Conservation (phyloP, 2,329 filamentous ascomycete species). For the Hypoxylon sp. region DNA sequence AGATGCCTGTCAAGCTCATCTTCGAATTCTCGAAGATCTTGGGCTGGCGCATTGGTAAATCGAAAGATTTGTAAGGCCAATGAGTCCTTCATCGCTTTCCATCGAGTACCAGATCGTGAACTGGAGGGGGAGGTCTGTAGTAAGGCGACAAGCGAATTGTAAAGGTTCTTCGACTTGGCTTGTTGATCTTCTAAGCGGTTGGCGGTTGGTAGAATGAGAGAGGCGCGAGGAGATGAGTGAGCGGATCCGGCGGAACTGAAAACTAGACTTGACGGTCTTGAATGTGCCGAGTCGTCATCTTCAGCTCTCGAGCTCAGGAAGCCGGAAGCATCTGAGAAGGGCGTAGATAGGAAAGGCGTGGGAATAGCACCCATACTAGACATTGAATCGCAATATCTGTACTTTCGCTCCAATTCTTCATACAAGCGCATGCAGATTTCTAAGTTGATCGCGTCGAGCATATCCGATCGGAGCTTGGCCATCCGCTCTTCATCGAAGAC, state of each 20-base stretch:
- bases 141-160: constrained; percentile 68
- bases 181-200: constrained; percentile 59
- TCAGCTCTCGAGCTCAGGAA: constrained; percentile 48
- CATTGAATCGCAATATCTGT: constrained; percentile 55
- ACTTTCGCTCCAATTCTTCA: constrained; percentile 66
- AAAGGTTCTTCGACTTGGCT: constrained; percentile 64
- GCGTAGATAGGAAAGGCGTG: constrained; percentile 47
- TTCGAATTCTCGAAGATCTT: constrained; percentile 65
- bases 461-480: constrained; percentile 71
- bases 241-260: constrained; percentile 66
- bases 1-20: constrained; percentile 64
- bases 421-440: constrained; percentile 75
- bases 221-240: constrained; percentile 67
- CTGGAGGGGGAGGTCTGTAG: constrained; percentile 66
- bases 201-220: constrained; percentile 57
- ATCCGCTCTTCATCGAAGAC: constrained; percentile 76
- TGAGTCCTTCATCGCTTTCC: constrained; percentile 67
- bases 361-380: constrained; percentile 44
- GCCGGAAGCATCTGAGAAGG: constrained; percentile 50
- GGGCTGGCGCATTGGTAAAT: constrained; percentile 65
- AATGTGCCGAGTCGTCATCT: constrained; percentile 58
- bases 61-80: constrained; percentile 72
- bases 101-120: constrained; percentile 62
- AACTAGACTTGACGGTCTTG: constrained; percentile 67
- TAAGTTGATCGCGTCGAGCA: constrained; percentile 73